Evolutionary conservation across 208 protist species (phyloP), one percentile per base, ranked within the genome.

Genomic region (Endotrypanum monterogeii): DNA sequence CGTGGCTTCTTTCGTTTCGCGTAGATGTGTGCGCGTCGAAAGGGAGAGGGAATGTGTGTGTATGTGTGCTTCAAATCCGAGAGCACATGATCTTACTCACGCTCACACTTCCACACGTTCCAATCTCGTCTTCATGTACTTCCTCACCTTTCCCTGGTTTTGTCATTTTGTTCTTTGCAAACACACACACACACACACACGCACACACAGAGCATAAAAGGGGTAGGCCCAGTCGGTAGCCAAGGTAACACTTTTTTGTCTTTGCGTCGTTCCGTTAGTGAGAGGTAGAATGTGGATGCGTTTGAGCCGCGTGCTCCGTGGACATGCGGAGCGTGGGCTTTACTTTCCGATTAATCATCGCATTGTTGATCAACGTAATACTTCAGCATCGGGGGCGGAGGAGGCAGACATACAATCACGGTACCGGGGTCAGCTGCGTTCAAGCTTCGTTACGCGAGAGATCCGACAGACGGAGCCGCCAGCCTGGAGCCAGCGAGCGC

Each of bases 341-440:
- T 97, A 94, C 79, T 97, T 95, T 73, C 93, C 93, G 68, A 95
- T 97, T 57, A 93, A 94, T 73, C 88, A 93, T 74, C 93, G 93
- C 65, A 94, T 93, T 52, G 78, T 91, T 7, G 93, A 97, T 63
- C 69, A 77, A 35, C 89, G 93, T 41, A 77, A 93, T 62, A 68
- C 86, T n/a, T 37, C 83, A 14, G 67, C 74, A 2, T 83, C 83
- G 14, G 74, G 54, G 4, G 55, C 70, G 14, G 80, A 88, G 35
- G 83, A 95, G 76, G 66, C 85, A 12, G 86, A 95, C 61, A 87
- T 95, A 41, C 92, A 95, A 71, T 89, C 87, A 0, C 89, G 89
- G 9, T 92, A 91, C 71, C 90, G 90, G 54, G 87, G 90, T 54
- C 80, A 93, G 56, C 88, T 97, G 14, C 85, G 90, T 35, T 92